These are phyloP conservation scores for Yarrowia galli DNA, from an alignment of 1,139 yeast species.

Conservation along the genomic window DNA sequence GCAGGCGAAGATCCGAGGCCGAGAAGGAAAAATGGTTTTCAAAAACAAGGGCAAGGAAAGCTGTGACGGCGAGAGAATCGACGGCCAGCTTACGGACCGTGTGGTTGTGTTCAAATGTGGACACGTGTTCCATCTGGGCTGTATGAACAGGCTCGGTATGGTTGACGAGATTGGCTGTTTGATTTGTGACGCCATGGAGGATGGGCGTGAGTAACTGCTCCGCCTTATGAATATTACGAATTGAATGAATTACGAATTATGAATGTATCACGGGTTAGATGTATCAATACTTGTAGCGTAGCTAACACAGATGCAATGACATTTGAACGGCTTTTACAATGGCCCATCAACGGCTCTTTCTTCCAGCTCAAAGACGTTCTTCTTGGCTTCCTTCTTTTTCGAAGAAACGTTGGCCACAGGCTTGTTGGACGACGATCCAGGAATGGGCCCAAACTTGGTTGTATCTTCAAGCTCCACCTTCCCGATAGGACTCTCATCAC, in stretches of 20 bases:
- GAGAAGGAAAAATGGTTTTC: slow-evolving; percentile 31
- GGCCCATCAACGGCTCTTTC: slow-evolving; percentile 30
- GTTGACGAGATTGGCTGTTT: slow-evolving; percentile 30
- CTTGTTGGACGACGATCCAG: neutral
- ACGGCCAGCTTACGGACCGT: slow-evolving; percentile 16
- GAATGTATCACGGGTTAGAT: no score
- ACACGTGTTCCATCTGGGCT: slow-evolving; percentile 73
- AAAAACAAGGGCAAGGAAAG: slow-evolving; percentile 37
- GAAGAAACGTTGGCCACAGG: neutral
- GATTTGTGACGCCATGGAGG: slow-evolving; percentile 7
- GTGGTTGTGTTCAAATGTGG: slow-evolving; percentile 61
- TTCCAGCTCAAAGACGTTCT: slow-evolving; percentile 23
- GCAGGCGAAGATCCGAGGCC: slow-evolving; percentile 19
- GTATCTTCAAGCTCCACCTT: slow-evolving; percentile 26
- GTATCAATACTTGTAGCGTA: no score
- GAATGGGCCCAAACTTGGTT: slow-evolving; percentile 18
- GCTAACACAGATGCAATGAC: no score
- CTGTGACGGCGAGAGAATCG: slow-evolving; percentile 19
- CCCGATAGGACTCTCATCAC: slow-evolving; percentile 25
- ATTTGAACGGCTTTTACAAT: neutral
- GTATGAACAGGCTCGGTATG: slow-evolving; percentile 60
- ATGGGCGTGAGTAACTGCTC: neutral
- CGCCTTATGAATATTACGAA: slow-evolving; percentile 14
- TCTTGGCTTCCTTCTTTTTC: slow-evolving; percentile 15
- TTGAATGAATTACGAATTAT: slow-evolving; percentile 2